Conservation (phyloP, 1,284 basidiomycete genomes). For the Pisolithus thermaeus region DNA sequence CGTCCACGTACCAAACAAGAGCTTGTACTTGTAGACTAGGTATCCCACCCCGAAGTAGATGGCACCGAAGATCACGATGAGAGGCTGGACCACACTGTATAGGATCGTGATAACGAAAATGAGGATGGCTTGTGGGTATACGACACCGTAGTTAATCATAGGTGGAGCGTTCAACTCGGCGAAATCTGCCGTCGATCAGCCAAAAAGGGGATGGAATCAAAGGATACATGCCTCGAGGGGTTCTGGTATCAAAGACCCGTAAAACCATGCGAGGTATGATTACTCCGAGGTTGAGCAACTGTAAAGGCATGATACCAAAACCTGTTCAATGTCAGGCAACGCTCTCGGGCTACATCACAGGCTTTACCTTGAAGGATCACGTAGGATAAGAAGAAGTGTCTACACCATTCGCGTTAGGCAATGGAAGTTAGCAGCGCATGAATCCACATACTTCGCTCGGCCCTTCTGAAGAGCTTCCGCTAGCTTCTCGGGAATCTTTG, state of each 20-base stretch:
- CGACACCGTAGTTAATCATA: slow-evolving; percentile 90
- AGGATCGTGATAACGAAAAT: slow-evolving; percentile 93
- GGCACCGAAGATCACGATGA: slow-evolving; percentile 92
- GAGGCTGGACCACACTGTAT: slow-evolving; percentile 92
- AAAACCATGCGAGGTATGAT: slow-evolving; percentile 72
- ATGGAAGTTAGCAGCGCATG: not conserved
- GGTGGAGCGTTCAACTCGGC: slow-evolving; percentile 97
- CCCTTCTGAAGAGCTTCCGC: slow-evolving; percentile 75
- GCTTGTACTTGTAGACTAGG: slow-evolving; percentile 96
- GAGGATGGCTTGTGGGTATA: slow-evolving; percentile 92
- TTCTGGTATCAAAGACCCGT: slow-evolving; percentile 70
- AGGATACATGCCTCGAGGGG: slow-evolving; percentile 68
- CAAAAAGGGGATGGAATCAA: slow-evolving; percentile 1
- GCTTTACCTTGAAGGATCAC: slow-evolving; percentile 84
- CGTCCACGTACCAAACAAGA: slow-evolving; percentile 75
- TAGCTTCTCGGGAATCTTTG: slow-evolving; percentile 85
- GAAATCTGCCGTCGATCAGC: slow-evolving; percentile 52
- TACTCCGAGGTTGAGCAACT: slow-evolving; percentile 85
- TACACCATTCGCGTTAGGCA: slow-evolving; percentile 24
- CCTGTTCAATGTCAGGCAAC: slow-evolving; percentile 40
- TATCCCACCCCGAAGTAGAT: slow-evolving; percentile 93
- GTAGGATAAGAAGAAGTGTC: slow-evolving; percentile 95
- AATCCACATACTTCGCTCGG: slow-evolving; percentile 48
- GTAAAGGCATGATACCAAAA: slow-evolving; percentile 90
- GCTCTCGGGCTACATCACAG: not conserved